phyloP scores from a whole-genome alignment of 148 eudicot genomes.

The Beta vulgaris region DNA sequence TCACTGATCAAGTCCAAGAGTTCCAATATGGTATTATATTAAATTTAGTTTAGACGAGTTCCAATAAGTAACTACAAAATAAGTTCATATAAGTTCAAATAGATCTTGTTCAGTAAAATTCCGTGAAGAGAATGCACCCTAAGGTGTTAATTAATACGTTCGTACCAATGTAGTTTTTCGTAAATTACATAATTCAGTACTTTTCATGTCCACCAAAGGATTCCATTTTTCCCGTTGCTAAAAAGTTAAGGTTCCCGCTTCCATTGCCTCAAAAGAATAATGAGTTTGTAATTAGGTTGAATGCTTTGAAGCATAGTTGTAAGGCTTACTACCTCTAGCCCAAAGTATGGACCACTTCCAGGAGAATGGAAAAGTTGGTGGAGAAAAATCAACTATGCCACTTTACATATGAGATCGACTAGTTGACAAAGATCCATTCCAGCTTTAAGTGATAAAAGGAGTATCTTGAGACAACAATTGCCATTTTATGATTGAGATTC shows the following conservation, averaged over 20 bases:
- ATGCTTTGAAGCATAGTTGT: neutral
- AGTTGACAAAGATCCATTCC: slow-evolving; percentile 17
- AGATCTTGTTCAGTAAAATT: too few species aligned
- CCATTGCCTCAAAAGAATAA: slow-evolving; percentile 14
- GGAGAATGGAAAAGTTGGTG: neutral
- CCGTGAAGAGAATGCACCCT: too few species aligned
- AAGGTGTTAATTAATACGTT: neutral
- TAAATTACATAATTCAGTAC: neutral
- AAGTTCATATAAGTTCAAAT: too few species aligned
- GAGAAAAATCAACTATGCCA: neutral
- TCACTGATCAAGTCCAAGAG: too few species aligned
- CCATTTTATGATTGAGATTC: slow-evolving; percentile 7
- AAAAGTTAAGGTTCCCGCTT: slow-evolving; percentile 4
- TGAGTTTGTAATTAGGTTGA: neutral
- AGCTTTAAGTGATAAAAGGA: slow-evolving; percentile 1
- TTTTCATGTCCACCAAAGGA: slow-evolving; percentile 4
- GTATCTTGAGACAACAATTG: slow-evolving; percentile 13
- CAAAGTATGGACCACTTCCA: neutral
- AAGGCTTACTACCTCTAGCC: neutral
- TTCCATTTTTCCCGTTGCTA: neutral
- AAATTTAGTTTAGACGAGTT: too few species aligned
- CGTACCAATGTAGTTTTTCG: neutral
- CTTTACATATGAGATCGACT: slow-evolving; percentile 19
- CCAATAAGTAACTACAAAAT: too few species aligned
- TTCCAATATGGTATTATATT: too few species aligned